Conservation (phyloP, 2,329 filamentous ascomycete genomes). For the Trichoderma aggressivum region DNA sequence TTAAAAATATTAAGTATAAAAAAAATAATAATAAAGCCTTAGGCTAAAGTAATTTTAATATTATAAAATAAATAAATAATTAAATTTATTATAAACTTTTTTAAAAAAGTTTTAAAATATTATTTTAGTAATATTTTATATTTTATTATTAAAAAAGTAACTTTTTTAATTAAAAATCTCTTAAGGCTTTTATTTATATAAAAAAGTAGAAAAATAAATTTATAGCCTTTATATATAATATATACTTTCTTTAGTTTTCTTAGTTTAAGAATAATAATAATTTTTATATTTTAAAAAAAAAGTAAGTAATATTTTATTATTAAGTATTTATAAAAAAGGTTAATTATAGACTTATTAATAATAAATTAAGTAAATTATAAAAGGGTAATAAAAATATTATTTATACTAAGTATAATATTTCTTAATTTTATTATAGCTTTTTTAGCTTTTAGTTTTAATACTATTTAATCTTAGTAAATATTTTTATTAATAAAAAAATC, state of each 20-base stretch:
- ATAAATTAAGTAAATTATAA: neutral
- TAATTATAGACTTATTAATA: neutral
- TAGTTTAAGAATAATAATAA: neutral
- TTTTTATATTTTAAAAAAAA: neutral
- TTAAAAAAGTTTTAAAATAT: neutral
- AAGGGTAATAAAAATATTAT: neutral
- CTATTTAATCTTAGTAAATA: neutral
- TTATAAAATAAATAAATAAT: neutral
- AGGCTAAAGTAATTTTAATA: neutral
- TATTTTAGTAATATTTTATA: neutral
- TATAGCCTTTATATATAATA: neutral
- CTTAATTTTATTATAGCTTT: neutral
- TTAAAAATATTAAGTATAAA: neutral
- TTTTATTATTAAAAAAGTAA: neutral
- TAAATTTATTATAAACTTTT: neutral
- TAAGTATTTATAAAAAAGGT: neutral
- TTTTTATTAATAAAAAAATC: neutral
- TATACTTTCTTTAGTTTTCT: neutral
- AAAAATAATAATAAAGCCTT: neutral
- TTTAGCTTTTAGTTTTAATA: neutral
- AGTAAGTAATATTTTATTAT: neutral
- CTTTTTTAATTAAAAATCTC: neutral
- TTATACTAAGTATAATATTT: neutral
- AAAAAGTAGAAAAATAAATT: neutral
- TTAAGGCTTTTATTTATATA: neutral